Conservation (phyloP, 306 rosid species). For the Lathyrus oleraceus region DNA sequence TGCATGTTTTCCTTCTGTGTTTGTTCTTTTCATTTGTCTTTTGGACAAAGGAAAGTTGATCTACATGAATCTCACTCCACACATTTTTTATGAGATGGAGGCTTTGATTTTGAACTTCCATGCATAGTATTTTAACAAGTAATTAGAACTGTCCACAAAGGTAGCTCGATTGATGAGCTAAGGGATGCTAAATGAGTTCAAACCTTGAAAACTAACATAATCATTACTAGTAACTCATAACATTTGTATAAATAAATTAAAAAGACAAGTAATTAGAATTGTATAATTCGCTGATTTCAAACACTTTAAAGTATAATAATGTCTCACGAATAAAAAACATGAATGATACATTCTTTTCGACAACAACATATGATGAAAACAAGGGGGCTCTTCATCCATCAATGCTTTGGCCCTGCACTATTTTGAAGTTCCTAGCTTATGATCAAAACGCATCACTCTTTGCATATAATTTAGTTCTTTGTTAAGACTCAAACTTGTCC, state of each 20-base stretch:
- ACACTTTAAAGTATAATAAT: conserved; percentile 33
- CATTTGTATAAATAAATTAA: neutral
- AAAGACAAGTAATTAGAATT: conserved; percentile 15
- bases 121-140: neutral
- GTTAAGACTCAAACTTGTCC: conserved; percentile 70
- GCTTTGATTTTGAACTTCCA: conserved; percentile 17
- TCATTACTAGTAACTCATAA: neutral
- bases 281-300: conserved; percentile 27
- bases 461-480: conserved; percentile 23
- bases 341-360: conserved; percentile 29
- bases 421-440: conserved; percentile 27
- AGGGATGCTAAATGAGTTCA: neutral
- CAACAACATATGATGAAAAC: conserved; percentile 19
- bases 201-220: neutral
- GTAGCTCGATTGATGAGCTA: neutral
- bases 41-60: neutral
- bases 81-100: conserved; percentile 3
- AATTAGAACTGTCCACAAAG: neutral
- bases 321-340: conserved; percentile 33
- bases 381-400: conserved; percentile 24
- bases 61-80: neutral
- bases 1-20: neutral
- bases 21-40: neutral
- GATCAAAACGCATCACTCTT: conserved; percentile 33
- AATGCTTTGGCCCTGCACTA: conserved; percentile 29